Evolutionary conservation across 2,329 filamentous ascomycete genomes (phyloP).

Genomic region (Aureobasidium melanogenum): DNA sequence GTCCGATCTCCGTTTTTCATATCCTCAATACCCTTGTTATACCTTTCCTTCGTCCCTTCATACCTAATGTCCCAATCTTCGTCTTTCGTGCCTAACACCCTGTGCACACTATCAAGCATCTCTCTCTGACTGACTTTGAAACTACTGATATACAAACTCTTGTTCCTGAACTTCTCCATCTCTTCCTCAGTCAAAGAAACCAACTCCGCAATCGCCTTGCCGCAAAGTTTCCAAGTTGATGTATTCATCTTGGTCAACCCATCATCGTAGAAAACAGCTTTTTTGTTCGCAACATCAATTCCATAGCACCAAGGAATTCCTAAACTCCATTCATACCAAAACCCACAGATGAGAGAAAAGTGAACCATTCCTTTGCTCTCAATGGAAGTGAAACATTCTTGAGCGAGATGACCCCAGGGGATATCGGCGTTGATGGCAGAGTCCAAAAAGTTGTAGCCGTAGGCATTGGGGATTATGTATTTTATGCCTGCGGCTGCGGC

Average conservation of each 20-base stretch:
- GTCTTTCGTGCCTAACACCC: conserved; percentile 26
- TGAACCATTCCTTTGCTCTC: conserved; percentile 13
- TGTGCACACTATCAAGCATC: conserved; percentile 28
- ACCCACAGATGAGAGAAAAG: conserved; percentile 22
- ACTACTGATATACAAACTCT: conserved; percentile 27
- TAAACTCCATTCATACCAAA: conserved; percentile 27
- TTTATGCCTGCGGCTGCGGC: conserved; percentile 23
- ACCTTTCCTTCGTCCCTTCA: conserved; percentile 32
- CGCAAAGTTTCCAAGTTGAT: conserved; percentile 25
- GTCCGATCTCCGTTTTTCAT: conserved; percentile 34
- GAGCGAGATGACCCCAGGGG: conserved; percentile 15
- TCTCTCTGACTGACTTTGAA: conserved; percentile 29
- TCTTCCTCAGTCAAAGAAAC: conserved; percentile 24
- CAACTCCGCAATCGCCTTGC: conserved; percentile 25
- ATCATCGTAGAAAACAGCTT: conserved; percentile 21
- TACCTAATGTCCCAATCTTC: conserved; percentile 28
- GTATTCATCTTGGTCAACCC: conserved; percentile 25
- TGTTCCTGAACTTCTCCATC: conserved; percentile 25
- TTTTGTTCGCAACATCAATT: conserved; percentile 21
- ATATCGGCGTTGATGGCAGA: conserved; percentile 15
- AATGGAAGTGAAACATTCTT: conserved; percentile 17
- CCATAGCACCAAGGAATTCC: conserved; percentile 19
- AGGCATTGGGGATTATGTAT: conserved; percentile 25
- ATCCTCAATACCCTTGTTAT: conserved; percentile 36
- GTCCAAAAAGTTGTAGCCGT: conserved; percentile 19